phyloP scores from a whole-genome alignment of 1,284 basidiomycete species.

The Xerocomus amazonicus region DNA sequence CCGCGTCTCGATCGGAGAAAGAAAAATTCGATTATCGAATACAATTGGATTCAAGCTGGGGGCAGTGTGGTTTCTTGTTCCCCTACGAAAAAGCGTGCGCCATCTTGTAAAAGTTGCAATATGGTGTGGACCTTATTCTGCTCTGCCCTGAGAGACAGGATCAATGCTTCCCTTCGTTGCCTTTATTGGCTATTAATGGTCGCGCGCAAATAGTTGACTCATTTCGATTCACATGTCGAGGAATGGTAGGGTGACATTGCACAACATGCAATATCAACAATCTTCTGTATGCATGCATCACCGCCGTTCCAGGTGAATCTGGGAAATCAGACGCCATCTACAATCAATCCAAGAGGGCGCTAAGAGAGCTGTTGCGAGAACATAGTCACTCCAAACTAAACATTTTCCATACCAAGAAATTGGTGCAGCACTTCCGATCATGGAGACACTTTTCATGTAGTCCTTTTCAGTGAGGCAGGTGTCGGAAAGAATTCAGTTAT shows the following conservation, averaged over 20 bases:
- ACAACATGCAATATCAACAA: slow-evolving; percentile 20
- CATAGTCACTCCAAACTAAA: slow-evolving; percentile 17
- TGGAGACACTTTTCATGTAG: slow-evolving; percentile 14
- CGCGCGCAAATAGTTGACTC: slow-evolving; percentile 36
- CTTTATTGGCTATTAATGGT: slow-evolving; percentile 28
- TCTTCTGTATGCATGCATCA: slow-evolving; percentile 25
- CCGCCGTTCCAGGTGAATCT: slow-evolving; percentile 13
- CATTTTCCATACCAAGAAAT: slow-evolving; percentile 4
- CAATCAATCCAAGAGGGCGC: slow-evolving; percentile 17
- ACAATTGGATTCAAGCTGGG: slow-evolving; percentile 27
- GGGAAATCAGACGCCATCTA: neutral
- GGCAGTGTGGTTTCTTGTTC: slow-evolving; percentile 16
- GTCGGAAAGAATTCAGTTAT: slow-evolving; percentile 30
- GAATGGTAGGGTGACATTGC: slow-evolving; percentile 23
- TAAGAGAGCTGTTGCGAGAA: slow-evolving; percentile 14
- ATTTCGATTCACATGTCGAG: slow-evolving; percentile 29
- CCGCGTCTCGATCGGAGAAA: slow-evolving; percentile 18
- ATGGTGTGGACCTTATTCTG: slow-evolving; percentile 26
- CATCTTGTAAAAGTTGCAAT: slow-evolving; percentile 22
- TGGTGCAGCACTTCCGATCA: slow-evolving; percentile 17
- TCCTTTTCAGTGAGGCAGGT: slow-evolving; percentile 31
- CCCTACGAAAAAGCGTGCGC: slow-evolving; percentile 28
- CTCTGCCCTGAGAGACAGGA: slow-evolving; percentile 24
- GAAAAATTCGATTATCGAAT: slow-evolving; percentile 32
- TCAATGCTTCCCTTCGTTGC: slow-evolving; percentile 25